Base-by-base conservation (phyloP, 805 yeast genomes). In the Schwanniomyces polymorphus region DNA sequence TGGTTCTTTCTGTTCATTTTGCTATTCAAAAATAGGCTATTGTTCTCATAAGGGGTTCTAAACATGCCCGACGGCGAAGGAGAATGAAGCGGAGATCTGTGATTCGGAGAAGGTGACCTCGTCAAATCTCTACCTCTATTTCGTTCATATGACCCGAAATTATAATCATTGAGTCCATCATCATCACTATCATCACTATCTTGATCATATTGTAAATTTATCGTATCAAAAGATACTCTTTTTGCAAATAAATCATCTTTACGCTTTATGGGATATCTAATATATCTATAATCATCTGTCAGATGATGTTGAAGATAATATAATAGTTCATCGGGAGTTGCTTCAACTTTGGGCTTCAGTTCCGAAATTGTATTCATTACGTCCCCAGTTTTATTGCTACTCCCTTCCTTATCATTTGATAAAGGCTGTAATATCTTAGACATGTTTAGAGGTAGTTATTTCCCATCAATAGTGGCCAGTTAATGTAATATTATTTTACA, bases 141-240 rank as follows among this genome's bases (percentile, higher is more conserved):
- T 27, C 46, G 39, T 33, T 44, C 47, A 40, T 11, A 34, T 14
- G 35, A 17, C 42, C 26, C 8, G 35, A 28, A n/a, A 43, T 28
- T 49, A 53, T 40, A 14, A n/a, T 34, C 38, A 27, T 3, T 5
- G 2, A 42, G 44, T 7, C 42, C 44, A 18, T 18, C 17, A 4
- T 52, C 51, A 21, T 48, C 57, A 51, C 50, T 57, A 14, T 28
- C 54, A 39, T 40, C 58, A 41, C 38, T 56, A 16, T 48, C 56
- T 8, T 34, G 33, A 4, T 31, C 41, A 17, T 58, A 65, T 46
- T 61, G 61, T 23, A 72, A 43, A 47, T 79, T 72, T 16, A 81
- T 76, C 14, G 85, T 79, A 59, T 81, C 84, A 55, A 80, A 81
- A 2, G 82, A 75, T 1, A 81, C 82, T 41, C 80, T 60, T 27